A percentile compares a stretch with the other conserved stretches of the same genome.
Conservation (phyloP, 805 yeast species). For the Candida nemodendra region DNA sequence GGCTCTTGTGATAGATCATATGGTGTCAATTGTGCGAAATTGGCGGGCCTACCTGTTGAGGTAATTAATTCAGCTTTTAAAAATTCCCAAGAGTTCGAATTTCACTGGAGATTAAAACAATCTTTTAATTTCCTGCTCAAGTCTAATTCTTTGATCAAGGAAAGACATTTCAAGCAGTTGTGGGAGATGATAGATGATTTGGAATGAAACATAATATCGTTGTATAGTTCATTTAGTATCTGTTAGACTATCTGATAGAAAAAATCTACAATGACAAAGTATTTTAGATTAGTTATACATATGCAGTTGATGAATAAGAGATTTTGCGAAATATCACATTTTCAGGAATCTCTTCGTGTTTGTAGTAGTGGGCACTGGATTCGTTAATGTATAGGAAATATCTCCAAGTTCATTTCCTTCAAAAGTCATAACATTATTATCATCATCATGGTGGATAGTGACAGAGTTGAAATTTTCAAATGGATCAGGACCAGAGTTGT, state of each 20-base stretch:
- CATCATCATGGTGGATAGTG: slow-evolving; percentile 72
- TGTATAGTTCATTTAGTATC: too few relatives aligned
- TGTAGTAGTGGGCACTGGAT: slow-evolving; percentile 29
- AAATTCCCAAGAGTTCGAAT: slow-evolving; percentile 32
- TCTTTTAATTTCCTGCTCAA: slow-evolving; percentile 11
- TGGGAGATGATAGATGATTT: slow-evolving; percentile 23
- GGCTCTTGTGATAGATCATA: slow-evolving; percentile 65
- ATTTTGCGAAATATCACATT: too few relatives aligned
- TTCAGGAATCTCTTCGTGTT: slow-evolving; percentile 30
- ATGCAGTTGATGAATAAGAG: too few relatives aligned
- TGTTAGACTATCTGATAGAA: too few relatives aligned
- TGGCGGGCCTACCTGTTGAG: slow-evolving; percentile 58
- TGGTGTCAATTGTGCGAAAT: slow-evolving; percentile 81
- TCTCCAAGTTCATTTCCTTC: slow-evolving; percentile 49
- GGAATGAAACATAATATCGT: slow-evolving; percentile 8
- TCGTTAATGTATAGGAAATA: slow-evolving; percentile 55
- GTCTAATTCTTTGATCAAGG: slow-evolving; percentile 1
- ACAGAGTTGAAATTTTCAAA: slow-evolving; percentile 83
- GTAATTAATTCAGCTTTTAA: slow-evolving; percentile 46
- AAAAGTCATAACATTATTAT: slow-evolving; percentile 47
- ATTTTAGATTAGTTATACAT: too few relatives aligned
- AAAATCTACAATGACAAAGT: too few relatives aligned
- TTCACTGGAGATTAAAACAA: slow-evolving; percentile 18
- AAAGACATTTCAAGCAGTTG: slow-evolving; percentile 10
- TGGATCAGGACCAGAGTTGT: slow-evolving; percentile 52